Evolutionary conservation across 257 asterid genomes (phyloP).

Genomic region (Solanum chiquidenum): DNA sequence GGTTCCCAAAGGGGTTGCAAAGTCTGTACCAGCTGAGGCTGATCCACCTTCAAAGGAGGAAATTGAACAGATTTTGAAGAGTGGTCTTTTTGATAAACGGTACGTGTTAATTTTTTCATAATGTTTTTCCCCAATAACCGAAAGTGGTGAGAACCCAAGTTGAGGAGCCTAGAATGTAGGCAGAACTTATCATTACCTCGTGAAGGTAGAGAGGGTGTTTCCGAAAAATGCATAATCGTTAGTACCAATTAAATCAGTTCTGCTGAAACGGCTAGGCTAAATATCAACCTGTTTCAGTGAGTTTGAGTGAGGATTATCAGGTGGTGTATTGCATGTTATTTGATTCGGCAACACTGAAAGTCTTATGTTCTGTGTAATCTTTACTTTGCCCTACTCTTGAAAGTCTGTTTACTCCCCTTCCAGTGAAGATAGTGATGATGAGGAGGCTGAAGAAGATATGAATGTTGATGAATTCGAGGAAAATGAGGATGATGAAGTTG

Average conservation of each 20-base stretch:
- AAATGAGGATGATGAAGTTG: constrained; percentile 46
- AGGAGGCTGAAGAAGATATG: constrained; percentile 42
- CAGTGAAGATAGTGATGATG: constrained; percentile 40
- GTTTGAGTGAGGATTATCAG: no score
- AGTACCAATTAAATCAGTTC: neutral
- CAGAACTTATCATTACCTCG: neutral
- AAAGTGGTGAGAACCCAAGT: neutral
- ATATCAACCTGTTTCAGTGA: neutral
- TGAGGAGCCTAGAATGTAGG: neutral
- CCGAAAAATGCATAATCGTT: neutral
- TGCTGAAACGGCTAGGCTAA: neutral
- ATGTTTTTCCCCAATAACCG: neutral
- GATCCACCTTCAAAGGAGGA: constrained; percentile 80
- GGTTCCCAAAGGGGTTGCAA: constrained; percentile 74
- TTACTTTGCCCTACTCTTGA: neutral
- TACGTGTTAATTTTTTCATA: neutral
- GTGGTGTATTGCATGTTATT: no score
- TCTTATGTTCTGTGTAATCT: neutral
- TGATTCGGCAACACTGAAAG: no score
- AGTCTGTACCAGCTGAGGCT: constrained; percentile 36
- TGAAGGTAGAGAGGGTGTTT: neutral
- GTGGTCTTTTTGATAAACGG: constrained; percentile 23
- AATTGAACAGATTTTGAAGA: constrained; percentile 52
- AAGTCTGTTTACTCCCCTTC: neutral
- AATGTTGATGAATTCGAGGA: constrained; percentile 20